Conservation (phyloP, 495 filamentous ascomycete genomes). For the Massariosphaeria phaeospora region DNA sequence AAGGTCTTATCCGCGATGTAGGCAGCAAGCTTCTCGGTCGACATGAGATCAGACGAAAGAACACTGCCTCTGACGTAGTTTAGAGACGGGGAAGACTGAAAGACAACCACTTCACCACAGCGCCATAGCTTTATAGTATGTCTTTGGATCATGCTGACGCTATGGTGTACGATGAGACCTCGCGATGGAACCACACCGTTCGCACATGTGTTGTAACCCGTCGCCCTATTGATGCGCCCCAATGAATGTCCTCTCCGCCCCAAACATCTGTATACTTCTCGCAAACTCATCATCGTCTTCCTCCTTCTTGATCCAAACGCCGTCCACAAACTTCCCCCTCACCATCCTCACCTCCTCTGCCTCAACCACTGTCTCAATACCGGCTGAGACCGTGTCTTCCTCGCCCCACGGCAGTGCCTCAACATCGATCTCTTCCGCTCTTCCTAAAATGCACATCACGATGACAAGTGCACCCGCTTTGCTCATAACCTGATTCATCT, state of each 20-base stretch:
- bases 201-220: too few species aligned
- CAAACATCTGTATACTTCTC: conserved; percentile 26
- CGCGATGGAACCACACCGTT: neutral
- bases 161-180: neutral
- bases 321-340: conserved; percentile 44
- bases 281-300: conserved; percentile 24
- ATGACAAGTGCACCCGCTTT: conserved; percentile 83
- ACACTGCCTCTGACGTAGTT: neutral
- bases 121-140: neutral
- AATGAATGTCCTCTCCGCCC: conserved; percentile 17
- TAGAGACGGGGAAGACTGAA: neutral
- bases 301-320: conserved; percentile 43
- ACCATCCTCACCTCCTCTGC: conserved; percentile 59
- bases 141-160: neutral
- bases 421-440: conserved; percentile 59
- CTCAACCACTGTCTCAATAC: conserved; percentile 77
- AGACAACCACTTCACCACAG: neutral
- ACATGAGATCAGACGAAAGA: neutral
- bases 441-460: conserved; percentile 65
- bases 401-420: conserved; percentile 79
- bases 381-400: conserved; percentile 57
- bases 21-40: neutral
- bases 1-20: neutral
- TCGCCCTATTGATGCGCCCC: conserved; percentile 17
- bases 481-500: conserved; percentile 87